phyloP scores from a whole-genome alignment of 192 early-diverging fungal species.

The Obelidium mucronatum region DNA sequence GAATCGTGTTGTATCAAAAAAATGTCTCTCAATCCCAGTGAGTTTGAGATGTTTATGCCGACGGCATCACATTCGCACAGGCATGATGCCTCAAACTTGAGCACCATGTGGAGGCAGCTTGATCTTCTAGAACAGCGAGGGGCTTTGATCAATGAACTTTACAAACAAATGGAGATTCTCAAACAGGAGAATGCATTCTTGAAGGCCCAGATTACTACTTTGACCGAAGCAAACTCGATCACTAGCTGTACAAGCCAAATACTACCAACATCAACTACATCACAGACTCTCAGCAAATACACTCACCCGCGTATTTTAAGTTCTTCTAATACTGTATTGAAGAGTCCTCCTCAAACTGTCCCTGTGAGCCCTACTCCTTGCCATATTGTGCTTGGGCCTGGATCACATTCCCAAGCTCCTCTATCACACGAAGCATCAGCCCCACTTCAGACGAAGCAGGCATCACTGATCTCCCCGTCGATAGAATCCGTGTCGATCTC shows the following conservation, averaged over 20 bases:
- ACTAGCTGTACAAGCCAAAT: too few species aligned
- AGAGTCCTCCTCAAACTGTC: neutral
- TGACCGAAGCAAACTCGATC: neutral
- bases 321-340: too few species aligned
- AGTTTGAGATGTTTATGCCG: neutral
- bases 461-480: slow-evolving; percentile 62
- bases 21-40: neutral
- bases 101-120: slow-evolving; percentile 5
- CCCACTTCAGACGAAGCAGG: too few species aligned
- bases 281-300: slow-evolving; percentile 71
- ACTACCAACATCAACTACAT: slow-evolving; percentile 3
- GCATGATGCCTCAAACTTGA: neutral
- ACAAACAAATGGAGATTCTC: slow-evolving; percentile 8
- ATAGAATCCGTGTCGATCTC: too few species aligned
- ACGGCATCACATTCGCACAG: neutral
- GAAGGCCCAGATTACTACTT: neutral
- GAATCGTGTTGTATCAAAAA: too few species aligned
- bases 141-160: neutral
- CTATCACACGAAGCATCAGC: too few species aligned
- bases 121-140: neutral
- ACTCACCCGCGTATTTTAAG: slow-evolving; percentile 74
- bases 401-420: too few species aligned
- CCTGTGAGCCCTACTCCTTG: neutral
- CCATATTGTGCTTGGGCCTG: too few species aligned
- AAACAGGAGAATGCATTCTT: neutral